Conservation (phyloP, 352 stramenopile species). For the Peronospora tabacina region DNA sequence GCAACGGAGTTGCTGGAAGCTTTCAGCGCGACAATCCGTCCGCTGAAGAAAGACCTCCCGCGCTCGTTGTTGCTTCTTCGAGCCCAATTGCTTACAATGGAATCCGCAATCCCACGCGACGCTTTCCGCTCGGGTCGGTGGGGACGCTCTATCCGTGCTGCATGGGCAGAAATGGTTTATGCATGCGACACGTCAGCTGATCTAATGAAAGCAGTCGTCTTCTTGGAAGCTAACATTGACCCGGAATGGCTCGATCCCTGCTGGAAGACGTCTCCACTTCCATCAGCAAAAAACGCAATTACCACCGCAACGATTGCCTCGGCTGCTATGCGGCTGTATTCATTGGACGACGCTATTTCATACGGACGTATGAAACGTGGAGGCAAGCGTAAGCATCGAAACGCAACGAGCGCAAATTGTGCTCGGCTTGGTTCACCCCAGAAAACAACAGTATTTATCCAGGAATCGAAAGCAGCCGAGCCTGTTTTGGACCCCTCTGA, state of each 20-base stretch:
- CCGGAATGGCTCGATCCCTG: slow-evolving; percentile 66
- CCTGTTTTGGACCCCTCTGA: slow-evolving; percentile 33
- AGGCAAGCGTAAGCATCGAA: slow-evolving; percentile 40
- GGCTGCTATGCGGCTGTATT: slow-evolving; percentile 63
- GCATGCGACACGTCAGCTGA: slow-evolving; percentile 37
- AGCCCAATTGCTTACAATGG: slow-evolving; percentile 59
- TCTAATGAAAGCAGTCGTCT: slow-evolving; percentile 61
- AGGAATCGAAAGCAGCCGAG: slow-evolving; percentile 13
- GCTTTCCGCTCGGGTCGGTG: slow-evolving; percentile 72
- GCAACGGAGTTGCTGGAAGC: slow-evolving; percentile 60
- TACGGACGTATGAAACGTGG: slow-evolving; percentile 61
- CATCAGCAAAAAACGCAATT: slow-evolving; percentile 52
- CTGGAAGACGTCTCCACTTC: slow-evolving; percentile 63
- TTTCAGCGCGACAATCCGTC: slow-evolving; percentile 45
- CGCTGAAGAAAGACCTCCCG: slow-evolving; percentile 31
- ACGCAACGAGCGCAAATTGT: slow-evolving; percentile 20
- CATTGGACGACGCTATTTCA: slow-evolving; percentile 65
- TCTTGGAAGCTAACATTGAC: slow-evolving; percentile 69
- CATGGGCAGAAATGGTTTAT: slow-evolving; percentile 72
- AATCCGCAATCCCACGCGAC: slow-evolving; percentile 69
- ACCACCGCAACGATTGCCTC: slow-evolving; percentile 59
- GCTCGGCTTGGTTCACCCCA: slow-evolving; percentile 28
- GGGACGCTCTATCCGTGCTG: slow-evolving; percentile 50
- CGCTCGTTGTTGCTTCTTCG: slow-evolving; percentile 45
- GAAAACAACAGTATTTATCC: slow-evolving; percentile 29